Evolutionary conservation across 805 yeast genomes (phyloP), one percentile per base, ranked within the genome.

Genomic region (Candida sphagnicola): DNA sequence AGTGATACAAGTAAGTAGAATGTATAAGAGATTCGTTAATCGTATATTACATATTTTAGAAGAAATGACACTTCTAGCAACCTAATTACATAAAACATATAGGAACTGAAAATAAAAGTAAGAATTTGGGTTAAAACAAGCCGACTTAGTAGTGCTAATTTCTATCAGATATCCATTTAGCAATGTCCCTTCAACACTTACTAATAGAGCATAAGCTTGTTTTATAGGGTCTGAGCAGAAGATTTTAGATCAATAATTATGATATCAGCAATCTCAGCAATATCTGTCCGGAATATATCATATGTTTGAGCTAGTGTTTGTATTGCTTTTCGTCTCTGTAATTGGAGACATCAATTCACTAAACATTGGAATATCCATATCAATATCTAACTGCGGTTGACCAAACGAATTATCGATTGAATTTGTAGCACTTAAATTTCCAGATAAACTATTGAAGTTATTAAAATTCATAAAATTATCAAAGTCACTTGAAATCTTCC

Each of bases 271-370:
- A n/a, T n/a, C n/a, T n/a, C n/a, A n/a, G n/a, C n/a, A n/a, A n/a
- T n/a, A n/a, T n/a, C n/a, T n/a, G n/a, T 8, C 13, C n/a, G n/a
- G n/a, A n/a, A n/a, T n/a, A n/a, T n/a, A 12, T 31, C 35, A 31
- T 31, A 31, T 31, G 18, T 31, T 31, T 8, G 35, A 4, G 10
- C 35, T 25, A 17, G 21, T 31, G 13, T 31, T 31, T 5, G 26
- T 6, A 14, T 31, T 31, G 21, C 35, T 31, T 31, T 41, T 43
- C 8, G 32, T 30, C 17, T 43, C 46, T 23, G 18, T 40, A 16
- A 40, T 40, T 8, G 48, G 43, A 6, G 44, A 36, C 30, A 46
- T 28, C 16, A 46, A 37, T 18, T 43, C 49, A 26, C 28, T 40
- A 29, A 42, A 42, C 35, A 40, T 18, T 5, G 41, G 38, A 14